These are phyloP conservation scores for Pezizomycotina sp. DNA, from an alignment of 2,329 filamentous ascomycete species.

Conservation along the genomic window DNA sequence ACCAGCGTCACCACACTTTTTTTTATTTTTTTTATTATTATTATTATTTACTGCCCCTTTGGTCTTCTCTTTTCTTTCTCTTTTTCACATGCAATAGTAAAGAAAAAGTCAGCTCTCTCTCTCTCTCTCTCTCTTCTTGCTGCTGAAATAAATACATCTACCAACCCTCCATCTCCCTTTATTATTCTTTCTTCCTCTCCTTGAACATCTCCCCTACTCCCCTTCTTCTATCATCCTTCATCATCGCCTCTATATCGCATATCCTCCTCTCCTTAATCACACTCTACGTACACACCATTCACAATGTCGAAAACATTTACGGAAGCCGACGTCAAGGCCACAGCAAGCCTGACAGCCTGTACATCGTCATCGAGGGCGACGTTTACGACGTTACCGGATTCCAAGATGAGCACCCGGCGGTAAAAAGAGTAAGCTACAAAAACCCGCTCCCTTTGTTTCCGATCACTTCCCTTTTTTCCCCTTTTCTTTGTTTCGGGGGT, in stretches of 20 bases:
- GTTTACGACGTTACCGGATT: constrained; percentile 80
- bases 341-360: constrained; percentile 72
- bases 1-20: no score
- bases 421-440: constrained; percentile 44
- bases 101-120: no score
- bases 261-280: background rate
- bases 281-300: constrained; percentile 4
- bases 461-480: constrained; percentile 3
- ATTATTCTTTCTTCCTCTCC: background rate
- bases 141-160: no score
- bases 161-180: background rate
- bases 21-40: no score
- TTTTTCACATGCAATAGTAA: no score
- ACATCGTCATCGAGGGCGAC: constrained; percentile 83
- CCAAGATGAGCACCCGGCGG: constrained; percentile 68
- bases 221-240: no score
- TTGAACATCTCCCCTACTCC: constrained; percentile 1
- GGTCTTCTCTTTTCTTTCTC: no score
- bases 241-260: no score
- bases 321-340: constrained; percentile 71
- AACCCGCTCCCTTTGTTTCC: background rate
- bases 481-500: no score
- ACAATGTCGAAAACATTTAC: constrained; percentile 80
- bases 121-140: no score
- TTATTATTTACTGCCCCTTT: no score